Evolutionary conservation across 2,329 filamentous ascomycete species (phyloP).

Genomic region (Grosmannia huntii): DNA sequence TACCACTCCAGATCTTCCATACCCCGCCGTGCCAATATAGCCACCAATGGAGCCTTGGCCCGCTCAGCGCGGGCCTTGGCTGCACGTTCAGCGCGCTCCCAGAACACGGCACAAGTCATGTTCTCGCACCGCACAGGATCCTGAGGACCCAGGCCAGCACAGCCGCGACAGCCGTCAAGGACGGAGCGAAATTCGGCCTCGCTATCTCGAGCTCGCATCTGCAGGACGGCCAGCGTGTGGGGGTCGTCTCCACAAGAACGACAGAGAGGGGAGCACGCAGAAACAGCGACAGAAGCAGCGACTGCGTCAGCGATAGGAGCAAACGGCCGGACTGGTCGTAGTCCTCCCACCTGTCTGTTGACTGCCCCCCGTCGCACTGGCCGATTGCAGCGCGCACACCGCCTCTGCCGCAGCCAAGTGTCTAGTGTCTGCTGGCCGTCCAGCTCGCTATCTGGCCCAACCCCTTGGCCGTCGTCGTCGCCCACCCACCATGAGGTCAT

Average conservation of each 20-base stretch:
- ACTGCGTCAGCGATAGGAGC: conserved; percentile 7
- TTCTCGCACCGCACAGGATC: conserved; percentile 83
- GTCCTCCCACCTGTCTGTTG: neutral
- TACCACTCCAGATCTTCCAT: conserved; percentile 22
- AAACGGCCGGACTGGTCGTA: neutral
- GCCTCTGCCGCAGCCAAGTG: conserved; percentile 73
- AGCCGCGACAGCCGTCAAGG: conserved; percentile 63
- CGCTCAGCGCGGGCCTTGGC: conserved; percentile 31
- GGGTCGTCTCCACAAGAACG: conserved; percentile 42
- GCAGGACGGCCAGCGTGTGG: conserved; percentile 50
- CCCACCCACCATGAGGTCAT: neutral
- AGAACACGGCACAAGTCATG: conserved; percentile 87
- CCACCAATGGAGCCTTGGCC: conserved; percentile 22
- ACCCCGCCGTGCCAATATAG: conserved; percentile 18
- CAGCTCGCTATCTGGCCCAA: neutral
- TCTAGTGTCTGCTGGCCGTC: conserved; percentile 63
- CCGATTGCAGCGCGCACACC: conserved; percentile 63
- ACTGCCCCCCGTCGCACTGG: conserved; percentile 26
- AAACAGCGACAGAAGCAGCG: neutral
- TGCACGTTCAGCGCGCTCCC: conserved; percentile 55
- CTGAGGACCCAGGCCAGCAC: conserved; percentile 56
- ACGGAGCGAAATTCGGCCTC: conserved; percentile 55
- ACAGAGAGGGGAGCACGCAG: conserved; percentile 26
- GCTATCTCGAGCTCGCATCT: conserved; percentile 44
- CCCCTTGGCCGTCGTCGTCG: conserved; percentile 37